Conservation (phyloP, 208 protist species). For the Trypanosoma rangeli region DNA sequence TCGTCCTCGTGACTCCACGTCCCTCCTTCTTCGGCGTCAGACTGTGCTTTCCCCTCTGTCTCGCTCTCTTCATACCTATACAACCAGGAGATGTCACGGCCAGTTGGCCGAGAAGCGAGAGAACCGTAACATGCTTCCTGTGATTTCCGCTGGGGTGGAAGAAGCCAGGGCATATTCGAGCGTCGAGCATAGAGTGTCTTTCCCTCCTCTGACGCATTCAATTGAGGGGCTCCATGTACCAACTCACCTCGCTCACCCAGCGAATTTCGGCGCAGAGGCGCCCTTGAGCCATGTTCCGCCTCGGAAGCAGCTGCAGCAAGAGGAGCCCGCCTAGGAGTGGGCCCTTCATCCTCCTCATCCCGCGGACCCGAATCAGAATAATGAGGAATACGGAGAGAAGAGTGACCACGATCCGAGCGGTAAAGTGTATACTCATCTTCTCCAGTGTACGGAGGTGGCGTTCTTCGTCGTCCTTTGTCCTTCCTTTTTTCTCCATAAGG, state of each 20-base stretch:
- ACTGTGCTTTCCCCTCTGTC: constrained; percentile 18
- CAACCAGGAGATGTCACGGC: constrained; percentile 22
- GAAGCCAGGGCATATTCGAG: constrained; percentile 16
- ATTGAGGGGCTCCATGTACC: not conserved
- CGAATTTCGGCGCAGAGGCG: not conserved
- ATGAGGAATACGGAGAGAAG: constrained; percentile 3
- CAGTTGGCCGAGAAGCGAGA: not conserved
- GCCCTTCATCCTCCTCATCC: not conserved
- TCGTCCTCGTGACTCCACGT: not conserved
- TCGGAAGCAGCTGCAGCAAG: not conserved
- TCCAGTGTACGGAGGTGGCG: not conserved
- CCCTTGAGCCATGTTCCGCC: not conserved
- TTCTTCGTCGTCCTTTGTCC: not conserved
- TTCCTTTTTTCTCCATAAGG: not conserved
- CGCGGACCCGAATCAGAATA: not conserved
- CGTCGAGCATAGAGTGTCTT: not conserved
- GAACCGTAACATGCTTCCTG: not conserved
- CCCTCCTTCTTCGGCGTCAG: constrained; percentile 16
- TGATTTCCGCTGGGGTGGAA: constrained; percentile 2
- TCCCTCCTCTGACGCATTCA: not conserved
- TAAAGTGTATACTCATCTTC: constrained; percentile 24
- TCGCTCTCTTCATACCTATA: constrained; percentile 28
- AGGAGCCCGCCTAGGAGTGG: not conserved
- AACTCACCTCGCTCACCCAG: not conserved
- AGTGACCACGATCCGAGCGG: constrained; percentile 21